Percentiles rank a stretch among this genome's conserved stretches.
phyloP scores from a whole-genome alignment of 2,329 filamentous ascomycete species.

The Colletotrichum phormii region DNA sequence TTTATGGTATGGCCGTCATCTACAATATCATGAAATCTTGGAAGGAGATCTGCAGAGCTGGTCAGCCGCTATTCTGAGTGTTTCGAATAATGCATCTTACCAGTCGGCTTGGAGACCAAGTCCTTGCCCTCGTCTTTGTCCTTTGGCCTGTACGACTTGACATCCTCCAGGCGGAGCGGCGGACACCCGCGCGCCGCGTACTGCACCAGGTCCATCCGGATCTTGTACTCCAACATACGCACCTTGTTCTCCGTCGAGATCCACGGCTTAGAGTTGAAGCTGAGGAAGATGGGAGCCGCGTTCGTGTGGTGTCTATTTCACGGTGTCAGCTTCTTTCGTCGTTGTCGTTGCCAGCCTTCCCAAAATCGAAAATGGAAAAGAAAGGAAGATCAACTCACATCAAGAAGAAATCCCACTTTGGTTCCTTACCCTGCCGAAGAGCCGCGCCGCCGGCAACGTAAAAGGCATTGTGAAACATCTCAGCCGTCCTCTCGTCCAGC shows the following conservation, averaged over 20 bases:
- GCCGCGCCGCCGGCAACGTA: constrained; percentile 66
- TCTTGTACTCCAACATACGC: constrained; percentile 85
- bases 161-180: constrained; percentile 66
- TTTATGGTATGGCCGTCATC: constrained; percentile 91
- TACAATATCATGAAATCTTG: constrained; percentile 55
- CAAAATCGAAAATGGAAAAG: accelerated
- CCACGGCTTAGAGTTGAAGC: constrained; percentile 71
- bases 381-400: constrained; percentile 53
- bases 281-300: constrained; percentile 77
- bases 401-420: constrained; percentile 85
- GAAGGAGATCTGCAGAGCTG: constrained; percentile 53
- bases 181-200: constrained; percentile 78
- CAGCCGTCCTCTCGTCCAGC: constrained; percentile 63
- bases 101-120: constrained; percentile 58
- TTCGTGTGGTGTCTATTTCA: constrained; percentile 79
- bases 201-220: constrained; percentile 77
- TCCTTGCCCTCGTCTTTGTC: constrained; percentile 47
- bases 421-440: constrained; percentile 70
- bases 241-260: constrained; percentile 70
- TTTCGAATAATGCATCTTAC: constrained; percentile 42
- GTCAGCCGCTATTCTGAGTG: background rate
- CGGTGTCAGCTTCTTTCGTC: background rate
- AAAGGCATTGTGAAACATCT: constrained; percentile 76
- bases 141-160: constrained; percentile 69
- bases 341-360: background rate